These are phyloP conservation scores for Lomentospora prolificans DNA, from an alignment of 2,329 filamentous ascomycete genomes.

Conservation along the genomic window DNA sequence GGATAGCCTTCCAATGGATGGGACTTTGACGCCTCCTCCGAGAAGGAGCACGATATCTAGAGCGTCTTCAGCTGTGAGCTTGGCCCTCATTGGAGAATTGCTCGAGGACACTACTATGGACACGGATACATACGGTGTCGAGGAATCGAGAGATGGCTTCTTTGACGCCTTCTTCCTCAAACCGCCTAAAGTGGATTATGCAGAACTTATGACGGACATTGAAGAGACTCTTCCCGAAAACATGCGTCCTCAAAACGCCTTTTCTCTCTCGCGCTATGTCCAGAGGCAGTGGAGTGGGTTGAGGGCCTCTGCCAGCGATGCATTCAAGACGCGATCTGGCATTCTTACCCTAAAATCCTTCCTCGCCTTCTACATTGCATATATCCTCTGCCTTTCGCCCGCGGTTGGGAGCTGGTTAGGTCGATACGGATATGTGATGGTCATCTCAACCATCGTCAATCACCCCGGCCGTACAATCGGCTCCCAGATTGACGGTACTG, in stretches of 20 bases:
- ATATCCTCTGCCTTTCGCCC: constrained; percentile 44
- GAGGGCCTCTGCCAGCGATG: constrained; percentile 22
- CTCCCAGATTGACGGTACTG: constrained; percentile 44
- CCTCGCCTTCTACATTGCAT: constrained; percentile 46
- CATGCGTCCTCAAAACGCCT: constrained; percentile 35
- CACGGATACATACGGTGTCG: constrained; percentile 30
- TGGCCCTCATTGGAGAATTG: constrained; percentile 20
- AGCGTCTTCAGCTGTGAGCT: constrained; percentile 1
- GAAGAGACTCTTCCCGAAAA: constrained; percentile 34
- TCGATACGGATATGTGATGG: constrained; percentile 44
- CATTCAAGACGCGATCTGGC: constrained; percentile 39
- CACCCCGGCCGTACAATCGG: constrained; percentile 47
- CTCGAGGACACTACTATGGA: constrained; percentile 24
- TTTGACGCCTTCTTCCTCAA: constrained; percentile 39
- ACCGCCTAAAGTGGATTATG: constrained; percentile 25
- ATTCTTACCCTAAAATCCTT: constrained; percentile 43
- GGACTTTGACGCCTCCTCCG: background rate
- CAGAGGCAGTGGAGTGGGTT: constrained; percentile 36
- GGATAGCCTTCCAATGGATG: background rate
- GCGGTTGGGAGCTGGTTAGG: constrained; percentile 39
- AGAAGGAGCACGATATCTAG: background rate
- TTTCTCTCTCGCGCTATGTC: constrained; percentile 36
- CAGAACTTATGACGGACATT: constrained; percentile 29
- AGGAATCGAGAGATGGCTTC: constrained; percentile 34
- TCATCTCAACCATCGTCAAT: constrained; percentile 46